These are phyloP conservation scores for Meyerozyma smithsonii DNA, from an alignment of 1,139 yeast genomes.

Conservation along the genomic window DNA sequence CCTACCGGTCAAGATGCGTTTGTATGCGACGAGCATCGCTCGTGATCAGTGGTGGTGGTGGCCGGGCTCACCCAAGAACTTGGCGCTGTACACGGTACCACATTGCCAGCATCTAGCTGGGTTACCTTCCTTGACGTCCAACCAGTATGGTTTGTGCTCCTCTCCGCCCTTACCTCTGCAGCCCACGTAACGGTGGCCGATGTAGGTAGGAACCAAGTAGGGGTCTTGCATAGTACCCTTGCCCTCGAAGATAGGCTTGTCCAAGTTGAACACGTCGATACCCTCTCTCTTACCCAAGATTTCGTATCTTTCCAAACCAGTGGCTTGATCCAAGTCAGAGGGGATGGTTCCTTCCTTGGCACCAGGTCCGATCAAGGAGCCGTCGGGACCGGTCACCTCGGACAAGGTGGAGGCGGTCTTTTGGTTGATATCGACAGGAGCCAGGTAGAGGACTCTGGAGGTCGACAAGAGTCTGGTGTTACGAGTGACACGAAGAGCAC, in stretches of 20 bases:
- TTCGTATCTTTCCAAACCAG: constrained; percentile 98
- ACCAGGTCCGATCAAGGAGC: constrained; percentile 83
- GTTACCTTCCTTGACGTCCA: constrained; percentile 79
- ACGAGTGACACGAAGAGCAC: constrained; percentile 37
- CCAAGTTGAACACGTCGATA: constrained; percentile 89
- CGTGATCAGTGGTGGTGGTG: constrained; percentile 47
- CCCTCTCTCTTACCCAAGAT: constrained; percentile 93
- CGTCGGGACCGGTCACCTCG: constrained; percentile 75
- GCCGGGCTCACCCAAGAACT: constrained; percentile 80
- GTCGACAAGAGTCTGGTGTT: constrained; percentile 39
- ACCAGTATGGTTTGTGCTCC: constrained; percentile 91
- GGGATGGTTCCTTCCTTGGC: constrained; percentile 82
- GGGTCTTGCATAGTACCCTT: constrained; percentile 87
- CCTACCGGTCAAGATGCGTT: neutral
- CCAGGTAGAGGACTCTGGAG: constrained; percentile 25
- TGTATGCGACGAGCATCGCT: neutral
- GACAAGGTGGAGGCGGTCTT: constrained; percentile 66
- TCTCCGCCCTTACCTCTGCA: constrained; percentile 92
- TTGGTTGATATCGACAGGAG: constrained; percentile 11
- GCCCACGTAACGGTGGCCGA: constrained; percentile 93
- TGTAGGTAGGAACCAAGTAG: constrained; percentile 82
- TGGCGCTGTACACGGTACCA: constrained; percentile 89
- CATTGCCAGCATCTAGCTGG: constrained; percentile 98
- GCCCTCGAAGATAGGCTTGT: constrained; percentile 84
- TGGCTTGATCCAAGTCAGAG: constrained; percentile 91